phyloP scores from a whole-genome alignment of 805 yeast genomes.

The Maudiozyma pseudohumilis region DNA sequence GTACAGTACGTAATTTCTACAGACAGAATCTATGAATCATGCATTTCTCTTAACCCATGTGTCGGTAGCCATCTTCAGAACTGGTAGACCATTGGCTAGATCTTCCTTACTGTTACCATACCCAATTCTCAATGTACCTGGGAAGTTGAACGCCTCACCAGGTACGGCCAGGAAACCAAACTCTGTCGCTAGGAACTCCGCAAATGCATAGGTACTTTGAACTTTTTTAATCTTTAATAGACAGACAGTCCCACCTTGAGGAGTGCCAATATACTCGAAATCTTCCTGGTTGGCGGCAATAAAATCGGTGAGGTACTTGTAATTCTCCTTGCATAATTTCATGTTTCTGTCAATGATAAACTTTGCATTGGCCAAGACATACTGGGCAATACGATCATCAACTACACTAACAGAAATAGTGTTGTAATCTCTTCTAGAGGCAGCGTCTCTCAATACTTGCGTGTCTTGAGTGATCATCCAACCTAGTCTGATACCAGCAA shows the following conservation, averaged over 20 bases:
- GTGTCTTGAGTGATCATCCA: constrained; percentile 38
- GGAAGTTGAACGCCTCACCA: constrained; percentile 37
- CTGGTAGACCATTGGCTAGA: constrained; percentile 29
- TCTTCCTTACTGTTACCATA: constrained; percentile 35
- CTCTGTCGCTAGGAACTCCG: constrained; percentile 30
- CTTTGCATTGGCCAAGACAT: constrained; percentile 32
- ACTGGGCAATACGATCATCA: constrained; percentile 39
- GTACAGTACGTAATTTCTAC: too few species aligned
- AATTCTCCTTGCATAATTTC: constrained; percentile 32
- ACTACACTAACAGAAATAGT: constrained; percentile 39
- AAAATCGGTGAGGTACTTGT: constrained; percentile 30
- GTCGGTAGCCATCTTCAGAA: constrained; percentile 14
- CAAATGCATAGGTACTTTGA: constrained; percentile 28
- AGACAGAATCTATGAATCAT: too few species aligned
- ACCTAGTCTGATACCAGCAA: constrained; percentile 46
- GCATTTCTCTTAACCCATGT: constrained; percentile 3
- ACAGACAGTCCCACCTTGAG: constrained; percentile 41
- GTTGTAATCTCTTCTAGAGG: constrained; percentile 39
- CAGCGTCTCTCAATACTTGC: constrained; percentile 26
- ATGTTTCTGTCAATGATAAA: constrained; percentile 33
- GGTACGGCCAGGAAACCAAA: constrained; percentile 36
- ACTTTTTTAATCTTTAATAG: constrained; percentile 31
- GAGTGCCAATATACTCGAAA: constrained; percentile 32
- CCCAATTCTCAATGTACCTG: constrained; percentile 40
- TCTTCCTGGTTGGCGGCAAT: constrained; percentile 26